Evolutionary conservation across 768 basidiomycete genomes (phyloP), one percentile per base, ranked within the genome.

Genomic region (Leccinum rimulosum): DNA sequence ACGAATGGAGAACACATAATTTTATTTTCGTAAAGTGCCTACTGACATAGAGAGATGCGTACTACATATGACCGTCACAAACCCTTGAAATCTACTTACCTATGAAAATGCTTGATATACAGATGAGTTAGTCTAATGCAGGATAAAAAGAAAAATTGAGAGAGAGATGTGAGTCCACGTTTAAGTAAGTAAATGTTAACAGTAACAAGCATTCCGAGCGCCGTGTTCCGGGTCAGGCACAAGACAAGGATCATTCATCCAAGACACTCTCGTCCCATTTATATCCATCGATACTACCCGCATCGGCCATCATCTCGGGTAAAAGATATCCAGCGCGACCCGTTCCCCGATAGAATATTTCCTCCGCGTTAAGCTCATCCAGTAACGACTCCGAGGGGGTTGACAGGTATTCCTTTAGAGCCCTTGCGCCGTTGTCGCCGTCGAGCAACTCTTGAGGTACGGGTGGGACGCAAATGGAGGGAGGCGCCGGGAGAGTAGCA

Each of bases 291-390:
- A 59, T 22, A 22, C 22, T 11, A 9, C 53, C 50, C 0, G 47
- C 43, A 3, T 57, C 33, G 31, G 50, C 19, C 62, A 65, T 64
- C 59, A 25, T 59, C 8, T 65, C 64, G 0, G 64, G 60, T 14
- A 48, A 62, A 6, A 60, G 33, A 35, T 54, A 64, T 9, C 56
- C 58, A 14, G 59, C 54, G 8, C 25, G 25, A 25, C 25, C 25
- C 25, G 25, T 3, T 25, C 25, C 25, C 2, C 25, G 25, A 25
- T 56, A 48, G 45, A 59, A 43, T 14, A 58, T 50, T 1, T 57
- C 58, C 4, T 53, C 53, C 22, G 22, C 22, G 22, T 27, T 54
- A 9, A 58, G 3, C 9, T 47, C 38, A n/a, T 43, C 57, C n/a
- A 40, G 11, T 17, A 28, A 27, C 5, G 27, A 25, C 15, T 22